Evolutionary conservation across 805 yeast species (phyloP).

Genomic region (Starmerella stellata): DNA sequence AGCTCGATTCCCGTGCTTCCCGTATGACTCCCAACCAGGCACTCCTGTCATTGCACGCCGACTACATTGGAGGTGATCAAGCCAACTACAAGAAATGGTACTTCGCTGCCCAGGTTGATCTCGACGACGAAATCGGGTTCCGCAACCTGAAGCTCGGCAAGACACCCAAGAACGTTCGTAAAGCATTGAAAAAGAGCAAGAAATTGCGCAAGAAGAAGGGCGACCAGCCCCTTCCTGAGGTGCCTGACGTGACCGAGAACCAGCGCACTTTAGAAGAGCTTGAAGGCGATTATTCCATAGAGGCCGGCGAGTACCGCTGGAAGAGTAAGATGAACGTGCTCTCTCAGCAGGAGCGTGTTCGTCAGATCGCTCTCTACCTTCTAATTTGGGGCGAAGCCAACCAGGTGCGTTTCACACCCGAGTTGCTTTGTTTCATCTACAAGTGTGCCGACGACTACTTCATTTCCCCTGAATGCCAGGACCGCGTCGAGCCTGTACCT

Average conservation of each 20-base stretch:
- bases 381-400: constrained; percentile 66
- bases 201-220: constrained; percentile 27
- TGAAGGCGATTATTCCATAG: constrained; percentile 48
- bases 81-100: constrained; percentile 86
- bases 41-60: constrained; percentile 59
- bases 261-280: constrained; percentile 45
- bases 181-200: constrained; percentile 33
- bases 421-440: constrained; percentile 80
- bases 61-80: constrained; percentile 78
- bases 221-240: constrained; percentile 21
- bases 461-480: constrained; percentile 76
- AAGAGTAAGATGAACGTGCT: constrained; percentile 39
- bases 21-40: constrained; percentile 59
- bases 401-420: constrained; percentile 79
- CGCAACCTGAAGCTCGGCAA: constrained; percentile 38
- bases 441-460: constrained; percentile 88
- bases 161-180: constrained; percentile 28
- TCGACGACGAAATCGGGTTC: constrained; percentile 51
- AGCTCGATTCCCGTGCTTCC: constrained; percentile 73
- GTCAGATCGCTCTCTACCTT: constrained; percentile 45
- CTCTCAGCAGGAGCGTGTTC: constrained; percentile 39
- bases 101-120: constrained; percentile 64
- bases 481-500: constrained; percentile 30
- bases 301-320: constrained; percentile 74
- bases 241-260: constrained; percentile 25